These are phyloP conservation scores for Perkinsus chesapeaki DNA, from an alignment of 169 alveolate genomes.

Conservation along the genomic window DNA sequence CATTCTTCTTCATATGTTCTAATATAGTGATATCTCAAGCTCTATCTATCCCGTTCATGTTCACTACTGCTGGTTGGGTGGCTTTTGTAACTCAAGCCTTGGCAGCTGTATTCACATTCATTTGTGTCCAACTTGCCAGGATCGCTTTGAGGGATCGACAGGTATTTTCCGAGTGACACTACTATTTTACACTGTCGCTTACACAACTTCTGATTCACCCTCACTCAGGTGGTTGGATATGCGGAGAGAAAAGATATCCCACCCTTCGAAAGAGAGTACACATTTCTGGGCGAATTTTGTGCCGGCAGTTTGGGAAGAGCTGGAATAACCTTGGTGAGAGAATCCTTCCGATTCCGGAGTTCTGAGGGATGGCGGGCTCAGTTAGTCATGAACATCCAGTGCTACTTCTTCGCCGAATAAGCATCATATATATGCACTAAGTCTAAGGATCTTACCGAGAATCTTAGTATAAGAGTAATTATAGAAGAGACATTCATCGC, in stretches of 20 bases:
- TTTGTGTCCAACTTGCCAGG: not conserved
- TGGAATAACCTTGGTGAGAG: not conserved
- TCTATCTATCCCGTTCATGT: not conserved
- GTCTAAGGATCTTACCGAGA: too few relatives aligned
- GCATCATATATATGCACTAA: too few relatives aligned
- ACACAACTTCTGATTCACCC: too few relatives aligned
- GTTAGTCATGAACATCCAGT: too few relatives aligned
- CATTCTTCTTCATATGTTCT: not conserved
- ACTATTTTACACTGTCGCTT: not conserved
- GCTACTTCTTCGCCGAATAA: too few relatives aligned
- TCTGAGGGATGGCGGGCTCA: not conserved
- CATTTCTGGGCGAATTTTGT: not conserved
- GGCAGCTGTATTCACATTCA: not conserved
- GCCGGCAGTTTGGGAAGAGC: not conserved
- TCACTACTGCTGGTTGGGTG: not conserved
- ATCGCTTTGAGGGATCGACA: not conserved
- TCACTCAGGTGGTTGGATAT: not conserved
- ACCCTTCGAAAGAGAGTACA: not conserved
- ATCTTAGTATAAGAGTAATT: too few relatives aligned
- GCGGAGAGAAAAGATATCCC: not conserved
- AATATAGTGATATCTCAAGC: not conserved
- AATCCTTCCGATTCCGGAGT: not conserved
- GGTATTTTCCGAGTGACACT: not conserved
- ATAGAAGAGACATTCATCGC: too few relatives aligned
- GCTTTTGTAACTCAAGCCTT: not conserved